phyloP scores from a whole-genome alignment of 805 yeast genomes.

The Cyberlindnera petersonii region DNA sequence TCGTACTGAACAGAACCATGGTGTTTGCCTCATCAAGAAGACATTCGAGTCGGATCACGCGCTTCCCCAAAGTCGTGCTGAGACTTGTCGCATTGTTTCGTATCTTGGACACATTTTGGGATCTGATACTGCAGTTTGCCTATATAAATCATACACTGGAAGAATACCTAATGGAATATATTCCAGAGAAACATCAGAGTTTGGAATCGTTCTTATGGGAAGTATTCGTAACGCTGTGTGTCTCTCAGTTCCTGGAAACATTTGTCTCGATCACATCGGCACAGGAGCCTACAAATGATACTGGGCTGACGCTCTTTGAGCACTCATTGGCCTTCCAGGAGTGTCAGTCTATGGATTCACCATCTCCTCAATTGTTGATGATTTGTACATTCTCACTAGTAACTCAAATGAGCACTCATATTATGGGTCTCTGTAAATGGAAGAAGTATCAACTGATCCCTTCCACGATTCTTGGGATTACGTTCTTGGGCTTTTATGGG shows the following conservation, averaged over 20 bases:
- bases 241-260: constrained; percentile 62
- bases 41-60: constrained; percentile 23
- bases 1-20: constrained; percentile 52
- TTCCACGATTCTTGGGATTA: constrained; percentile 54
- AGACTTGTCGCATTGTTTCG: constrained; percentile 35
- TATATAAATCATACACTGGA: constrained; percentile 3
- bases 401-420: constrained; percentile 59
- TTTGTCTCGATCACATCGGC: constrained; percentile 58
- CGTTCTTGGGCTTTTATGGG: constrained; percentile 46
- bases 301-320: constrained; percentile 71
- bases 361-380: constrained; percentile 48
- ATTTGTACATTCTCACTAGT: constrained; percentile 53
- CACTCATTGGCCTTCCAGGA: constrained; percentile 76
- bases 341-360: constrained; percentile 47
- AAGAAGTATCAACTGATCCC: constrained; percentile 59
- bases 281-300: constrained; percentile 52
- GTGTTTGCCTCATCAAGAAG: constrained; percentile 54
- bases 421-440: constrained; percentile 52
- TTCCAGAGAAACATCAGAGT: constrained; percentile 5
- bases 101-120: constrained; percentile 28
- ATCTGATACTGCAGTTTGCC: constrained; percentile 15
- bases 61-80: constrained; percentile 32
- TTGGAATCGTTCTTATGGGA: constrained; percentile 52
- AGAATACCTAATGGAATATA: constrained; percentile 3
- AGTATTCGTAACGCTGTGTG: constrained; percentile 54